Evolutionary conservation across 164 flowering plant genomes (phyloP).

Genomic region (Liriodendron chinense): DNA sequence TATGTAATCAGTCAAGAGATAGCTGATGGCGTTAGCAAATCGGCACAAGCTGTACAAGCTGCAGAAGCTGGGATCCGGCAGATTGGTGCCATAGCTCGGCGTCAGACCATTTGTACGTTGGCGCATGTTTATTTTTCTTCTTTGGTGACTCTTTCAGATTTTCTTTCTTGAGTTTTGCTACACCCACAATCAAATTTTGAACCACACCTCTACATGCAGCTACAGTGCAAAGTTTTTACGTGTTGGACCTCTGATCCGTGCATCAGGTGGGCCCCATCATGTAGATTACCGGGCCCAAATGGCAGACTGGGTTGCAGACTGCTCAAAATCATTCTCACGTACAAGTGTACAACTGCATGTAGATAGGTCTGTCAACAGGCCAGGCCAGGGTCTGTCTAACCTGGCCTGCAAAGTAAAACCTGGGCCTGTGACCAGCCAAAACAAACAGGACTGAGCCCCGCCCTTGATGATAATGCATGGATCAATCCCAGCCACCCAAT

Average conservation of each 20-base stretch:
- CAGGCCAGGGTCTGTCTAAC: too few relatives aligned
- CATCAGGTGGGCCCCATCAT: not conserved
- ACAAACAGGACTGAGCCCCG: too few relatives aligned
- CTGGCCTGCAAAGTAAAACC: too few relatives aligned
- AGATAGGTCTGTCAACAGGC: too few relatives aligned
- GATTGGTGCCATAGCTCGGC: conserved; percentile 70
- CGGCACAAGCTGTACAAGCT: conserved; percentile 82
- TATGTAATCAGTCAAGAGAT: conserved; percentile 72
- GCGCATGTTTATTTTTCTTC: not conserved
- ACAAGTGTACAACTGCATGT: too few relatives aligned
- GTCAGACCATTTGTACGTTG: conserved; percentile 73
- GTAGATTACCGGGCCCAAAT: not conserved
- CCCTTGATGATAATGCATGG: too few relatives aligned
- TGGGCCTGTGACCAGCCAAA: too few relatives aligned
- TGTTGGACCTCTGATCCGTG: not conserved
- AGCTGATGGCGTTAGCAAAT: conserved; percentile 79
- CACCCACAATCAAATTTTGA: too few relatives aligned
- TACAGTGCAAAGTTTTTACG: too few relatives aligned
- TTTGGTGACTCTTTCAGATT: not conserved
- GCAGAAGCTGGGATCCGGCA: conserved; percentile 83
- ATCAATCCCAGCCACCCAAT: too few relatives aligned
- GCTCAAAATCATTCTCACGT: too few relatives aligned
- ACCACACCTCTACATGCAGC: too few relatives aligned
- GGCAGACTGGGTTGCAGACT: not conserved
- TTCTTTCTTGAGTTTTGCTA: not conserved